These are phyloP conservation scores for Cutaneotrichosporon daszewskae DNA, from an alignment of 1,284 basidiomycete genomes.

Conservation along the genomic window DNA sequence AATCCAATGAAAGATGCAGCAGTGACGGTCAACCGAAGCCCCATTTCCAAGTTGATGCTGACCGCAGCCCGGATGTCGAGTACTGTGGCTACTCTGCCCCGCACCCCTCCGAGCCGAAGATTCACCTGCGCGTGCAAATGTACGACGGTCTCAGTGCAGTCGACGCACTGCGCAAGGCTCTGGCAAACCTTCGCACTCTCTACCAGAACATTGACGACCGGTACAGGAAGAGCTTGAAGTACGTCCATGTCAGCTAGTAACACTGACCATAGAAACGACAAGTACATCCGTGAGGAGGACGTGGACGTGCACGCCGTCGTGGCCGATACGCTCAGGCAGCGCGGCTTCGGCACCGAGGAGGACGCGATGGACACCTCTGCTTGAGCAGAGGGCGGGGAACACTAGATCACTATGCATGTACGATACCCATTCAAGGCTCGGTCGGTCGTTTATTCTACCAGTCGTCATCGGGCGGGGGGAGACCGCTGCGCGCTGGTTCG, in stretches of 20 bases:
- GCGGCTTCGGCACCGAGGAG: conserved; percentile 25
- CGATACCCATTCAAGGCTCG: background rate
- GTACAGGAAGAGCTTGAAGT: conserved; percentile 58
- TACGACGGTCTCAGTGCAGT: conserved; percentile 79
- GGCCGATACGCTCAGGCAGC: conserved; percentile 30
- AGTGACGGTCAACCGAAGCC: too few species aligned
- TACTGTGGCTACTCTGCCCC: conserved; percentile 97
- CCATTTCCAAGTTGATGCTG: background rate
- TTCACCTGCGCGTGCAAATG: conserved; percentile 96
- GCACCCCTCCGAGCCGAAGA: conserved; percentile 93
- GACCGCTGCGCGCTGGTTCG: conserved; percentile 13
- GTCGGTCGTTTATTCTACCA: background rate
- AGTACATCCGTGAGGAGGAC: conserved; percentile 40
- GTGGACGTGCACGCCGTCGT: conserved; percentile 43
- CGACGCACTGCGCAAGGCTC: conserved; percentile 65
- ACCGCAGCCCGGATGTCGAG: conserved; percentile 87
- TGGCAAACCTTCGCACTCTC: conserved; percentile 67
- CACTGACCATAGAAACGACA: conserved; percentile 29
- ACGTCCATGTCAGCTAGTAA: conserved; percentile 8
- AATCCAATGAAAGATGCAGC: too few species aligned
- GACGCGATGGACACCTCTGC: conserved; percentile 22
- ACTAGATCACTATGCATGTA: conserved; percentile 9
- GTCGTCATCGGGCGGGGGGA: conserved; percentile 42
- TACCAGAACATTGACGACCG: conserved; percentile 62
- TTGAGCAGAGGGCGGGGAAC: too few species aligned